Evolutionary conservation across 169 alveolate genomes (phyloP).

Genomic region (Plasmodium sp.): DNA sequence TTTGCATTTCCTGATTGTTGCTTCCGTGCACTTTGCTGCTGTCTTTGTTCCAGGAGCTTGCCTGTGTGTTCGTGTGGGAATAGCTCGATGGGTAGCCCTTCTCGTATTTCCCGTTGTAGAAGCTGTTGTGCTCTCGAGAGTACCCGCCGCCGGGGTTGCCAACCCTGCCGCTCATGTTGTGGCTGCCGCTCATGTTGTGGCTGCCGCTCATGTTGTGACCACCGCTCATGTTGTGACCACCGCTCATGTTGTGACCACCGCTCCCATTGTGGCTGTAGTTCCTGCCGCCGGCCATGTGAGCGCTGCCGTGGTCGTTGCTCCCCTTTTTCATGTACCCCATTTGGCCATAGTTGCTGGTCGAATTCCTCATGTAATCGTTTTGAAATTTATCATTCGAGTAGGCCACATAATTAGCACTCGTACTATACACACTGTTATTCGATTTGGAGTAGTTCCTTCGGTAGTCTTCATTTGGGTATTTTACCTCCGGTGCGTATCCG

Average conservation of each 20-base stretch:
- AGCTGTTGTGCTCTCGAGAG: background rate
- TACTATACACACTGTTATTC: background rate
- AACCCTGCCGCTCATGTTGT: background rate
- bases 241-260: too few relatives aligned
- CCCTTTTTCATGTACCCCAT: background rate
- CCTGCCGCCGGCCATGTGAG: too few relatives aligned
- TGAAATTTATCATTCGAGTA: conserved; percentile 1
- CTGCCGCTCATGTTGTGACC: too few relatives aligned
- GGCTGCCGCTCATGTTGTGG: background rate
- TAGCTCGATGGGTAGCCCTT: background rate
- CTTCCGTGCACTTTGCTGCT: background rate
- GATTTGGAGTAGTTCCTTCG: background rate
- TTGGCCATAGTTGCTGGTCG: background rate
- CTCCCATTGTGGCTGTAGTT: too few relatives aligned
- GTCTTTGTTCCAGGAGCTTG: background rate
- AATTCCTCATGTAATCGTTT: background rate
- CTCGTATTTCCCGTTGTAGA: background rate
- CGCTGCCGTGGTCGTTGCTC: background rate
- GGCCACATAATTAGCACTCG: background rate
- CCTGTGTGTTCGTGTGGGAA: background rate
- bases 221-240: too few relatives aligned
- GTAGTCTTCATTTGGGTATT: background rate
- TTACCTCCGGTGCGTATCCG: background rate
- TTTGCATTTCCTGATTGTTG: background rate
- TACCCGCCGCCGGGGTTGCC: background rate